A percentile compares a stretch with the other conserved stretches of the same genome.
Evolutionary conservation across 306 rosid genomes (phyloP).

Genomic region (Biancaea sappan): DNA sequence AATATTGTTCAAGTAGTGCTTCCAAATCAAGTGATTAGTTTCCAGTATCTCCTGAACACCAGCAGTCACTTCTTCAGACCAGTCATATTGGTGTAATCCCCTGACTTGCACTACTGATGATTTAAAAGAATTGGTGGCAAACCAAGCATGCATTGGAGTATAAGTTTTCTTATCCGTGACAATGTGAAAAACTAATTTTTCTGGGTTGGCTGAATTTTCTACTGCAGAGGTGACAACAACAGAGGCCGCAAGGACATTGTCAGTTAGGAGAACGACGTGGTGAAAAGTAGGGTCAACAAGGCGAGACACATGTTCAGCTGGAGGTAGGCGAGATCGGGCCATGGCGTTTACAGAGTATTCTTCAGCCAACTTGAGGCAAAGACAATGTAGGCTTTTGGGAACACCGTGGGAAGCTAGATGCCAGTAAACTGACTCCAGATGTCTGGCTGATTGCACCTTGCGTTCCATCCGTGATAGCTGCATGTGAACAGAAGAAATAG

Average conservation of each 20-base stretch:
- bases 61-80: conserved; percentile 80
- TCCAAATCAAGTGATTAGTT: conserved; percentile 77
- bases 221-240: conserved; percentile 75
- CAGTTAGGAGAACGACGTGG: conserved; percentile 81
- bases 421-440: conserved; percentile 80
- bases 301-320: conserved; percentile 75
- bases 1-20: conserved; percentile 51
- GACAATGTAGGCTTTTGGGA: conserved; percentile 81
- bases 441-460: conserved; percentile 71
- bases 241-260: conserved; percentile 90
- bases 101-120: conserved; percentile 79
- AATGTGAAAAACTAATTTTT: conserved; percentile 75
- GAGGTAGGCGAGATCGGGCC: conserved; percentile 83
- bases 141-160: conserved; percentile 97
- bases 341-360: conserved; percentile 80
- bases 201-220: conserved; percentile 69
- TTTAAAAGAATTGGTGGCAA: conserved; percentile 67
- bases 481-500: conserved; percentile 35
- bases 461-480: conserved; percentile 83
- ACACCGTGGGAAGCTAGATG: conserved; percentile 90
- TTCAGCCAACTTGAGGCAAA: conserved; percentile 81
- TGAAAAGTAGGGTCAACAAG: conserved; percentile 70
- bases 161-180: conserved; percentile 89
- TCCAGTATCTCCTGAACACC: conserved; percentile 75
- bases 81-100: conserved; percentile 91